Base-by-base conservation (phyloP, 768 basidiomycete genomes). In the Leucosporidium creatinivorum region DNA sequence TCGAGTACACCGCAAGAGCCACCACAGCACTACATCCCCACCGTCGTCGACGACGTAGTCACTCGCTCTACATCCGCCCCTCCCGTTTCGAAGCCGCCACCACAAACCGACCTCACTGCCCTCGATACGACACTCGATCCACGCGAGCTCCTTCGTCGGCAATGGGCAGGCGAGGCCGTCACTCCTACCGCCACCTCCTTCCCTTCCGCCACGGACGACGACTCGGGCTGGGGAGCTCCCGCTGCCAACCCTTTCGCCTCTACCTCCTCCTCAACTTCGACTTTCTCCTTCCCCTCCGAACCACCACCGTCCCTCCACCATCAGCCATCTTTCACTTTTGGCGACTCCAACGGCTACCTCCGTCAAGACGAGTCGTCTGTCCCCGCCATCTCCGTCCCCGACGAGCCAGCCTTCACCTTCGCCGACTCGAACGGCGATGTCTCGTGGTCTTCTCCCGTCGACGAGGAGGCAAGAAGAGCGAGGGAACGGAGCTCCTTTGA, bases 71-170 rank as follows among this genome's bases (percentile, higher is more conserved):
- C 36, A 15, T 18, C 57, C 26, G 10, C 23, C 18, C 10, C 44
- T 1, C 13, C 1, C 47, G 26, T 30, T 2, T 39, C 54, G 19
- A 6, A 44, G 15, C 39, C 39, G 13, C 39, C 39, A 13, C 39
- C 39, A 44, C 39, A 44, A 17, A 64, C 67, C n/a, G 67, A 72
- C 50, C 65, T 72, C n/a, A 59, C 59, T 3, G 55, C 63, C 13
- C 70, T 72, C 49, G 70, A 68, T 39, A 61, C 63, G 55, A 23
- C 44, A 25, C 65, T 72, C 58, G 70, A 72, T 50, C 61, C 70
- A 25, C 70, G 51, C 48, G 67, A 72, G 30, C 54, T 72, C 12
- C 65, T 72, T 1, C 70, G 67, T 13, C 31, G 61, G 15, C 70
- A 72, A 33, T 72, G 70, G 70, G 62, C 68, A 49, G 67, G 55